These are phyloP conservation scores for Cryptosporidium canis DNA, from an alignment of 169 alveolate genomes.

Conservation along the genomic window DNA sequence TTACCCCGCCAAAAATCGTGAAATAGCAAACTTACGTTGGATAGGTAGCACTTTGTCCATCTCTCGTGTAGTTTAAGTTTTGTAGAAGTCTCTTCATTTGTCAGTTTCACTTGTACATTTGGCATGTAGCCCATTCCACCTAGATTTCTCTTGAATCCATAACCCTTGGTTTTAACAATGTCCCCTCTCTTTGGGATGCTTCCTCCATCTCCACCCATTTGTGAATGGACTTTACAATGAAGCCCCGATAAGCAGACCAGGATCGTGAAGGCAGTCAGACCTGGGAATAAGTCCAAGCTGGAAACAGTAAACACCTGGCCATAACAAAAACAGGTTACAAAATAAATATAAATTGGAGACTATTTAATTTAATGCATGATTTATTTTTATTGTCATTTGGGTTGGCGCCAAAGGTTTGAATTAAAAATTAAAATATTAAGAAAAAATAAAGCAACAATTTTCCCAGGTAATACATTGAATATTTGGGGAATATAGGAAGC, in stretches of 20 bases:
- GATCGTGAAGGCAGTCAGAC: too few species aligned
- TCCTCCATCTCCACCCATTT: constrained; percentile 90
- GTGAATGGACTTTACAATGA: background rate
- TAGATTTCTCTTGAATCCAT: constrained; percentile 80
- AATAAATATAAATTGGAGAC: background rate
- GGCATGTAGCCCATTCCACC: constrained; percentile 92
- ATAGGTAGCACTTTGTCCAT: constrained; percentile 81
- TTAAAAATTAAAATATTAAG: background rate
- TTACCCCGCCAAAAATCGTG: too few species aligned
- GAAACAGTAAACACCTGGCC: background rate
- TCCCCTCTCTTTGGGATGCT: constrained; percentile 86
- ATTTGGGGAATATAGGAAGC: background rate
- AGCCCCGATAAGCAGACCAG: background rate
- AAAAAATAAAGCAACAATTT: background rate
- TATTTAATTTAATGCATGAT: background rate
- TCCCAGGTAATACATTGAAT: background rate
- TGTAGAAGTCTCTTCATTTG: constrained; percentile 77
- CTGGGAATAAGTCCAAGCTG: too few species aligned
- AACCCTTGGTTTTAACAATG: constrained; percentile 85
- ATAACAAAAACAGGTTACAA: background rate
- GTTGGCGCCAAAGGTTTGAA: background rate
- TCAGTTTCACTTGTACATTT: constrained; percentile 79
- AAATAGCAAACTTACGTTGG: constrained; percentile 78
- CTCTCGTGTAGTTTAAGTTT: constrained; percentile 77
- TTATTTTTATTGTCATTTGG: background rate